These are phyloP conservation scores for Spathaspora arborariae DNA, from an alignment of 805 yeast species.

Conservation along the genomic window DNA sequence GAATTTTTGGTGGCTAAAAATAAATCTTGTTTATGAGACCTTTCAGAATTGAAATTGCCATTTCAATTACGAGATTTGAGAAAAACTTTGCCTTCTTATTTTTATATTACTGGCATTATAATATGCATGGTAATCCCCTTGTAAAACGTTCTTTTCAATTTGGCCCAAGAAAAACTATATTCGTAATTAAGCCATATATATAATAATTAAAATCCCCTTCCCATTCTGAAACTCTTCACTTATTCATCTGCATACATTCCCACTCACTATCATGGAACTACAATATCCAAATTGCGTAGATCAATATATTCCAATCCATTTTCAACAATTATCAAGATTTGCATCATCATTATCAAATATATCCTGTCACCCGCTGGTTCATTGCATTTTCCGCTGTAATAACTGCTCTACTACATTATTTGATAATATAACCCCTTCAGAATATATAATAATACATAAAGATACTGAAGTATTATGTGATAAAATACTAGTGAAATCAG, in stretches of 20 bases:
- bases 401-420: not conserved
- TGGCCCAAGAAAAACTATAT: not conserved
- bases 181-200: not conserved
- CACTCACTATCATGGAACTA: not conserved
- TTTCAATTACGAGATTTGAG: not conserved
- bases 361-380: not conserved
- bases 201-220: not conserved
- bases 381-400: not conserved
- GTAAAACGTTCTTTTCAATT: too few relatives aligned
- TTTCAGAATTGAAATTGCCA: not conserved
- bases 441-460: not conserved
- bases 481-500: not conserved
- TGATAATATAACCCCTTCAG: not conserved
- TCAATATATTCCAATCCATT: constrained; percentile 1
- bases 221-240: not conserved
- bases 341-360: not conserved
- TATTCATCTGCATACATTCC: not conserved
- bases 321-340: not conserved
- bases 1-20: not conserved
- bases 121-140: too few relatives aligned
- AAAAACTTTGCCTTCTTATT: too few relatives aligned
- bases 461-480: not conserved
- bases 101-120: not conserved
- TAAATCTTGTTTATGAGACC: too few relatives aligned
- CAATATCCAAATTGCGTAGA: not conserved